Conservation (phyloP, 179 eudicot genomes). For the Silene coronaria region DNA sequence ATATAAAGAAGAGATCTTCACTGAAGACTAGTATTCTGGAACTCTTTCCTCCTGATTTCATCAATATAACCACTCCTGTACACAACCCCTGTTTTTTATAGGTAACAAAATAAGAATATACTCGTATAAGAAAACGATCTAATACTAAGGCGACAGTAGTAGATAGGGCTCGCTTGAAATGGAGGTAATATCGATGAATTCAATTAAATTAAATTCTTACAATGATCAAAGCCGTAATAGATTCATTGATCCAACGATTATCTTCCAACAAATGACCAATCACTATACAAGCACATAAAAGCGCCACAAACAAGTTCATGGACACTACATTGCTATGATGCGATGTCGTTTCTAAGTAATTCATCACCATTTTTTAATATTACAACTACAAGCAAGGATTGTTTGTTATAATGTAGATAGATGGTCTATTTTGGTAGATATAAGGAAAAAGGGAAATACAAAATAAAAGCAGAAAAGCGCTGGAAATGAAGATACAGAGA, state of each 20-base stretch:
- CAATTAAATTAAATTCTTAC: not conserved
- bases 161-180: not conserved
- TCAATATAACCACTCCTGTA: not conserved
- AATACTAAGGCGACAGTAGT: too few relatives aligned
- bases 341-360: not conserved
- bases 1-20: not conserved
- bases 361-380: not conserved
- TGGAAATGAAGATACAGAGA: not conserved
- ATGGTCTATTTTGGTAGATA: not conserved
- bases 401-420: not conserved
- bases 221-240: not conserved
- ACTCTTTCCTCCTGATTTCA: not conserved
- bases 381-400: not conserved
- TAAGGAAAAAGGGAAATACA: not conserved
- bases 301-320: not conserved
- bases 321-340: not conserved
- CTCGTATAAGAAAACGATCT: too few relatives aligned
- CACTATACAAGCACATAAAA: not conserved
- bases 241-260: not conserved
- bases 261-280: not conserved
- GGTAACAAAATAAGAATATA: too few relatives aligned
- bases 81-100: not conserved
- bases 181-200: not conserved
- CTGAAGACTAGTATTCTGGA: not conserved
- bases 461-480: not conserved